These are phyloP conservation scores for Shiraia sp. DNA, from an alignment of 2,329 filamentous ascomycete species.

Conservation along the genomic window DNA sequence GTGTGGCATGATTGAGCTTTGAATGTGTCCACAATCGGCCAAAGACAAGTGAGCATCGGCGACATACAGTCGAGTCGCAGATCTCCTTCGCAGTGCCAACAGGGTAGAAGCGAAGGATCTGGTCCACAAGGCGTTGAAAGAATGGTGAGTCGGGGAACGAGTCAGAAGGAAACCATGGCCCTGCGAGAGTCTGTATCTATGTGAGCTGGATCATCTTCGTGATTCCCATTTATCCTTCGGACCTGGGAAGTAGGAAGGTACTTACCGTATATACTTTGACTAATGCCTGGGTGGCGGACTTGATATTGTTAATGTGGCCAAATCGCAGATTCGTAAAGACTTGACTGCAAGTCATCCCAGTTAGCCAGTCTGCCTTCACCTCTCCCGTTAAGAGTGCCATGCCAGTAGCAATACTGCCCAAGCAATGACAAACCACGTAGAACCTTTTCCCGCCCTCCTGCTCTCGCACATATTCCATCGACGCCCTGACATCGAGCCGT, in stretches of 20 bases:
- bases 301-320: conserved; percentile 60
- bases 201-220: not conserved
- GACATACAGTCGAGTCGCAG: conserved; percentile 65
- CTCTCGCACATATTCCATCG: conserved; percentile 57
- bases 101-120: conserved; percentile 62
- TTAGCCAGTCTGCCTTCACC: conserved; percentile 61
- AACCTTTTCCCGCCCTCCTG: conserved; percentile 41
- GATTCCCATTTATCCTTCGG: not conserved
- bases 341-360: conserved; percentile 62
- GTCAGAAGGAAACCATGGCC: conserved; percentile 15
- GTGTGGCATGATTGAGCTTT: conserved; percentile 69
- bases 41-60: conserved; percentile 63
- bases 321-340: conserved; percentile 68
- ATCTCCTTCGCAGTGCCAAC: conserved; percentile 56
- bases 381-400: conserved; percentile 65
- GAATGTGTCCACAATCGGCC: conserved; percentile 65
- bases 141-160: conserved; percentile 4
- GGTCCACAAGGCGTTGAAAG: conserved; percentile 34
- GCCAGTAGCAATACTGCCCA: conserved; percentile 64
- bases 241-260: not conserved
- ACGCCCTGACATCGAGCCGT: conserved; percentile 62
- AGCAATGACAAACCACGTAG: conserved; percentile 66
- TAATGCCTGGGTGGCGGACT: conserved; percentile 39
- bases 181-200: conserved; percentile 2
- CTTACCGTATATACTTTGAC: conserved; percentile 10